These are phyloP conservation scores for Dittrichia graveolens DNA, from an alignment of 129 eudicot species.

Conservation along the genomic window DNA sequence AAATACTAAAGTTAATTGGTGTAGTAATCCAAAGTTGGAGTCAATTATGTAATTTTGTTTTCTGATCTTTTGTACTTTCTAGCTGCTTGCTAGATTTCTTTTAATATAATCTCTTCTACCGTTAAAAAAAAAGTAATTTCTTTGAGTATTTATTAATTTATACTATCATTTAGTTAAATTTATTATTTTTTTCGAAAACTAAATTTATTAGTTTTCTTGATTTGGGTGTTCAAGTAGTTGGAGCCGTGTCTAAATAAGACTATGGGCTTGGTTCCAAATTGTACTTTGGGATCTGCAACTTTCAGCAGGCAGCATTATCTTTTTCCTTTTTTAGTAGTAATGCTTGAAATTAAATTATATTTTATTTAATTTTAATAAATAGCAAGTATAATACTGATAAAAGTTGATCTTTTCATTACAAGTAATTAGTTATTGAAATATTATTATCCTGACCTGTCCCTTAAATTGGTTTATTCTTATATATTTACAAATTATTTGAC, in stretches of 20 bases:
- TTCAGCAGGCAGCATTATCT: background rate
- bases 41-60: too few species aligned
- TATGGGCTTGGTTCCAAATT: constrained; percentile 10
- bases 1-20: too few species aligned
- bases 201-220: constrained; percentile 22
- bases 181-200: background rate
- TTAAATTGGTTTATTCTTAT: background rate
- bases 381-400: background rate
- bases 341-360: background rate
- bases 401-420: background rate
- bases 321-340: background rate
- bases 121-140: background rate
- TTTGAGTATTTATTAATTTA: background rate
- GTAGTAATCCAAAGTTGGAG: too few species aligned
- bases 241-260: constrained; percentile 23
- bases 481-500: too few species aligned
- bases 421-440: background rate
- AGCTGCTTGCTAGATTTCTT: too few species aligned
- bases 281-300: constrained; percentile 20
- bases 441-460: background rate
- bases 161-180: background rate
- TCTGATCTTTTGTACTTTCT: too few species aligned
- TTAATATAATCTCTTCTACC: too few species aligned
- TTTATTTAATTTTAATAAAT: background rate
- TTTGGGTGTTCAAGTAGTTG: constrained; percentile 21